Conservation (phyloP, 371 early-diverging fungal genomes). For the Apophysomyces elegans region DNA sequence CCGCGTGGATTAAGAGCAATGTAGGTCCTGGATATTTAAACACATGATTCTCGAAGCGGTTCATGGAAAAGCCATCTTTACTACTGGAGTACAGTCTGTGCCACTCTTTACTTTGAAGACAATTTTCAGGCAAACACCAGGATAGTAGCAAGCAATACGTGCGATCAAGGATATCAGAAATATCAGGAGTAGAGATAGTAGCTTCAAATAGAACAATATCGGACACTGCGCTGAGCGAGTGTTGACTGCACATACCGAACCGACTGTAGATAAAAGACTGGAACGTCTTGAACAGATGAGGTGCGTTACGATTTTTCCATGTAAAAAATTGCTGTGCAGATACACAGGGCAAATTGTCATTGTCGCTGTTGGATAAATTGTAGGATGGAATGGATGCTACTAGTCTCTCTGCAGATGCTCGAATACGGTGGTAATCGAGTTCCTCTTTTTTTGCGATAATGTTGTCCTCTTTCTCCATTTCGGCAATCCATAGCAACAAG, state of each 20-base stretch:
- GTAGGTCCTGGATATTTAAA: constrained; percentile 74
- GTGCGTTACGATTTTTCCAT: constrained; percentile 52
- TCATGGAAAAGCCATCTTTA: constrained; percentile 69
- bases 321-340: constrained; percentile 28
- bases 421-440: constrained; percentile 17
- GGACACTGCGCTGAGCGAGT: constrained; percentile 18
- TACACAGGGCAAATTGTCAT: constrained; percentile 19
- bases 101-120: constrained; percentile 43
- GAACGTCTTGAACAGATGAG: constrained; percentile 51
- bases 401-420: constrained; percentile 12
- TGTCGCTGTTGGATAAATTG: constrained; percentile 13
- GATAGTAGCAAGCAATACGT: constrained; percentile 46
- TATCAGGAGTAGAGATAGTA: constrained; percentile 26
- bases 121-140: constrained; percentile 50
- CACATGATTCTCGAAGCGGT: constrained; percentile 62
- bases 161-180: constrained; percentile 43
- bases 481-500: constrained; percentile 44
- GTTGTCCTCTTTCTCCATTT: constrained; percentile 25
- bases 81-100: constrained; percentile 55
- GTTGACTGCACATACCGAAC: constrained; percentile 34
- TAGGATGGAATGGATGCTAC: constrained; percentile 20
- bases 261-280: constrained; percentile 53
- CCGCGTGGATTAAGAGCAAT: constrained; percentile 51
- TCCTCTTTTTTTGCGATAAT: background rate
- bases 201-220: constrained; percentile 29